phyloP scores from a whole-genome alignment of 768 basidiomycete species.

The Russula vinacea region DNA sequence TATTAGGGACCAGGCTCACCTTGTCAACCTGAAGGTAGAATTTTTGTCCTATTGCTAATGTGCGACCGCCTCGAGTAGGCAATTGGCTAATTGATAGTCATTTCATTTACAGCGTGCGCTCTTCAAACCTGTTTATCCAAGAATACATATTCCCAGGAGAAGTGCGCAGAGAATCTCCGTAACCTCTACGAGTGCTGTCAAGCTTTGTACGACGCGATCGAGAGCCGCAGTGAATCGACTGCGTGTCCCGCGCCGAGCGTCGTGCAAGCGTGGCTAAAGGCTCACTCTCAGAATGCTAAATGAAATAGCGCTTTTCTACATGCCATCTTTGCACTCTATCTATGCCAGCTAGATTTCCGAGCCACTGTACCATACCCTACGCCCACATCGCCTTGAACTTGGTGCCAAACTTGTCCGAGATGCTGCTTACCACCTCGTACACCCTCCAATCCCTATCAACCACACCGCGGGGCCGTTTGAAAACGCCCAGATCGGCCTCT shows the following conservation, averaged over 20 bases:
- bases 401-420: slow-evolving; percentile 49
- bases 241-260: slow-evolving; percentile 58
- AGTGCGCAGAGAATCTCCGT: slow-evolving; percentile 51
- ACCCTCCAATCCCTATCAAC: slow-evolving; percentile 53
- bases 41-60: not conserved
- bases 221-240: slow-evolving; percentile 47
- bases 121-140: slow-evolving; percentile 61
- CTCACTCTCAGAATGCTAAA: slow-evolving; percentile 40
- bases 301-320: not conserved
- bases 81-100: not conserved
- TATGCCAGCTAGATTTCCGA: not conserved
- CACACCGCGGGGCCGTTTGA: slow-evolving; percentile 41
- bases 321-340: not conserved
- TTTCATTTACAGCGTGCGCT: slow-evolving; percentile 49
- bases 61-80: not conserved
- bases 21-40: slow-evolving; percentile 29
- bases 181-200: slow-evolving; percentile 62
- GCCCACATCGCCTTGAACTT: slow-evolving; percentile 64
- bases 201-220: slow-evolving; percentile 48
- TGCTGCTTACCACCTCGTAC: slow-evolving; percentile 47
- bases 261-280: slow-evolving; percentile 57
- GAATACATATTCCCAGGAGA: slow-evolving; percentile 63
- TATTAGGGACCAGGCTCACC: slow-evolving; percentile 20
- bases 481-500: slow-evolving; percentile 30
- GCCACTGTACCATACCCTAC: not conserved